Percentiles rank a stretch among this genome's conserved stretches.
phyloP scores from a whole-genome alignment of 2,329 filamentous ascomycete species.

The Fusarium ramigenum region DNA sequence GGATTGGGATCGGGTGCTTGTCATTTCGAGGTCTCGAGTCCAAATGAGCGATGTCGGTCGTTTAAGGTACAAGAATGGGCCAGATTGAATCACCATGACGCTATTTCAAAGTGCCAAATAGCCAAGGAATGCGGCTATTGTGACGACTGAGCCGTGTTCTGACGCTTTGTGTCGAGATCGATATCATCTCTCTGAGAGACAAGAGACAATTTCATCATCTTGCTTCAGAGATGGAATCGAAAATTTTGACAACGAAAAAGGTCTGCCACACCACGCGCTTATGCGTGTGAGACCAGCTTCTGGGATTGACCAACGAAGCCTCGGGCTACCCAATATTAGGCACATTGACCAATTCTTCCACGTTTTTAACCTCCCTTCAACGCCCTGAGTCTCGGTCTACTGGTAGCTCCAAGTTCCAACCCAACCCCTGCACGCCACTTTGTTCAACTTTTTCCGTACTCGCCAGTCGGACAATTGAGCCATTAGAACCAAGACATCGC shows the following conservation, averaged over 20 bases:
- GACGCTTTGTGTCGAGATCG: slow-evolving; percentile 15
- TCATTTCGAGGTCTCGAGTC: slow-evolving; percentile 22
- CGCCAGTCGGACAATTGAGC: slow-evolving; percentile 21
- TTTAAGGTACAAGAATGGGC: not conserved
- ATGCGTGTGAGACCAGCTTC: slow-evolving; percentile 33
- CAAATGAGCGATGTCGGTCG: slow-evolving; percentile 29
- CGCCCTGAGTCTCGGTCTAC: slow-evolving; percentile 23
- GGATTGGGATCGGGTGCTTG: slow-evolving; percentile 26
- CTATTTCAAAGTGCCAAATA: not conserved
- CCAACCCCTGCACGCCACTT: slow-evolving; percentile 37
- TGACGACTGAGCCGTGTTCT: not conserved
- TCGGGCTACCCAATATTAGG: not conserved
- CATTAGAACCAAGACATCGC: slow-evolving; percentile 6
- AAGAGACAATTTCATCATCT: not conserved
- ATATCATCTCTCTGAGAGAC: not conserved
- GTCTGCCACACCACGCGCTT: slow-evolving; percentile 28
- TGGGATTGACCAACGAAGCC: slow-evolving; percentile 28
- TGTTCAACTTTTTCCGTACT: slow-evolving; percentile 15
- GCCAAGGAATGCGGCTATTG: not conserved
- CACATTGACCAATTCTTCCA: slow-evolving; percentile 32
- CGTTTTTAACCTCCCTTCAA: slow-evolving; percentile 38
- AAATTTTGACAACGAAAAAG: slow-evolving; percentile 12
- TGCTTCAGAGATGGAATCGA: slow-evolving; percentile 18
- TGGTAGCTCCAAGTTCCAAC: slow-evolving; percentile 6
- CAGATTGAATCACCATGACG: slow-evolving; percentile 41